phyloP scores from a whole-genome alignment of 257 asterid genomes.

The Solanum bulbocastanum region DNA sequence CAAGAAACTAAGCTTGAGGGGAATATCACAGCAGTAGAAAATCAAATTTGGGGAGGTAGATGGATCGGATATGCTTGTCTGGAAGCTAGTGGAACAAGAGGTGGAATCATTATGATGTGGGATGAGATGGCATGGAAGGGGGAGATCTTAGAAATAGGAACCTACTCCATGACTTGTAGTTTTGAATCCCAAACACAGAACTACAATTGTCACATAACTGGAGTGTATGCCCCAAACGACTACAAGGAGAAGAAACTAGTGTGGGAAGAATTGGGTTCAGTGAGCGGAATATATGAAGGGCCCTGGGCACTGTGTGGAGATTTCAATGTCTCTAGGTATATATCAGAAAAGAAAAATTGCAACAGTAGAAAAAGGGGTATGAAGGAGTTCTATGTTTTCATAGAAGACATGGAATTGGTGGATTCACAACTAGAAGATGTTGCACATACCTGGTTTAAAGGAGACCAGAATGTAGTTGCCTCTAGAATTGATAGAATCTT shows the following conservation, averaged over 20 bases:
- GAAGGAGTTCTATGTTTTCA: too few species aligned
- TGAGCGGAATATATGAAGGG: neutral
- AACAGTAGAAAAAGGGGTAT: neutral
- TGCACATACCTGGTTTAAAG: neutral
- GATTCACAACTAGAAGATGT: neutral
- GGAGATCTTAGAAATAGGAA: neutral
- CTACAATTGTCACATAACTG: neutral
- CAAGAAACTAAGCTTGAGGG: too few species aligned
- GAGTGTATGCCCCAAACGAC: neutral
- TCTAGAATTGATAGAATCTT: neutral
- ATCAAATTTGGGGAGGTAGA: too few species aligned
- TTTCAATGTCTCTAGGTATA: neutral
- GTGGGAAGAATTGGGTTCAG: neutral
- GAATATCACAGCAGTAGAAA: too few species aligned
- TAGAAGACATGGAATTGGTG: neutral
- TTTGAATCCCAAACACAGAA: too few species aligned
- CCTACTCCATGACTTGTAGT: neutral
- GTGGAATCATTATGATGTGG: neutral
- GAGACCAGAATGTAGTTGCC: neutral
- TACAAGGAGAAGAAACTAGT: neutral
- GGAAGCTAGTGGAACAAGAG: too few species aligned
- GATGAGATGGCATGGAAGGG: neutral
- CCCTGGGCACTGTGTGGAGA: neutral
- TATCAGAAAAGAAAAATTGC: neutral
- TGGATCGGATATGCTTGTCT: too few species aligned